phyloP scores from a whole-genome alignment of 768 basidiomycete species.

The Termitomyces sp. region DNA sequence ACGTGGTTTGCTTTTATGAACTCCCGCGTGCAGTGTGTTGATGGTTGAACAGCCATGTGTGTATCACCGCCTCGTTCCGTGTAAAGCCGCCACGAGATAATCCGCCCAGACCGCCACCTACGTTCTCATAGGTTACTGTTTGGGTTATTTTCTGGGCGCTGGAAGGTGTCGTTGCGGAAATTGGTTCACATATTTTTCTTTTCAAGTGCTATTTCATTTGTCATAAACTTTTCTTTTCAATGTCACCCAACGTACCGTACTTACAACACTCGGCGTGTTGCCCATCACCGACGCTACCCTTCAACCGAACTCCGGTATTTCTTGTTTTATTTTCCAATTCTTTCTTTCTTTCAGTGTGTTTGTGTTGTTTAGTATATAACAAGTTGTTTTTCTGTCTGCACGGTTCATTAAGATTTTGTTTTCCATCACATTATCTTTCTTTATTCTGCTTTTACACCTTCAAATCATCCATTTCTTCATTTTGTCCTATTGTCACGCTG shows the following conservation, averaged over 20 bases:
- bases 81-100: constrained; percentile 66
- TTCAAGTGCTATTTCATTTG: constrained; percentile 3
- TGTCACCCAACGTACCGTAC: constrained; percentile 9
- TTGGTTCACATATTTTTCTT: constrained; percentile 11
- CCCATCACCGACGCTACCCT: constrained; percentile 4
- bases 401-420: neutral
- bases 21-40: constrained; percentile 7
- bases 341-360: constrained; percentile 3
- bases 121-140: constrained; percentile 16
- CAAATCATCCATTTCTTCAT: constrained; percentile 1
- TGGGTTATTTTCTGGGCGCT: constrained; percentile 11
- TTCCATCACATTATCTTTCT: constrained; percentile 2
- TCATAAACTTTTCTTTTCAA: neutral
- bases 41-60: constrained; percentile 57
- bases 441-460: neutral
- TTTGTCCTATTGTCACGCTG: constrained; percentile 7
- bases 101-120: constrained; percentile 22
- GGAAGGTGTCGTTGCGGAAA: constrained; percentile 5
- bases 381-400: constrained; percentile 4
- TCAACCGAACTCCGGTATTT: constrained; percentile 9
- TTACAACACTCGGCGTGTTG: constrained; percentile 9
- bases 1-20: constrained; percentile 31
- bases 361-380: constrained; percentile 12
- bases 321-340: constrained; percentile 12
- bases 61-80: constrained; percentile 71